Percentiles rank a stretch among this genome's conserved stretches.
Conservation (phyloP, 2,329 filamentous ascomycete genomes). For the Penicillium sp. region DNA sequence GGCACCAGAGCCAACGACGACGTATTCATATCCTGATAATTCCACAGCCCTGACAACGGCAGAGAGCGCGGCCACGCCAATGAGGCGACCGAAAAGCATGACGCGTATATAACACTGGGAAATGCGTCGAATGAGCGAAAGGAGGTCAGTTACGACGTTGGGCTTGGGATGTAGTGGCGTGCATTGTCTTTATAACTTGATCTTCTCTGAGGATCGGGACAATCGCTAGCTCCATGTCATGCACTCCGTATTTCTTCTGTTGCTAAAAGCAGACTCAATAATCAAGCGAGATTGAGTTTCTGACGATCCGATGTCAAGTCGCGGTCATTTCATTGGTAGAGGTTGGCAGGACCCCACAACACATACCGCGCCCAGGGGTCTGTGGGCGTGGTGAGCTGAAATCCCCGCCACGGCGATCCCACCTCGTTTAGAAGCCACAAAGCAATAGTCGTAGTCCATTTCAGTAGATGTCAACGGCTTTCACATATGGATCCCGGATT, state of each 20-base stretch:
- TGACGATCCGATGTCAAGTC: background rate
- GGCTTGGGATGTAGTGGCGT: background rate
- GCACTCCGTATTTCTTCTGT: background rate
- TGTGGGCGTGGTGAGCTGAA: background rate
- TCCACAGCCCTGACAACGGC: conserved; percentile 21
- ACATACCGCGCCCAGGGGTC: background rate
- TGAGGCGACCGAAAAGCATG: conserved; percentile 12
- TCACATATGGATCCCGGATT: background rate
- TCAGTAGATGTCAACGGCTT: background rate
- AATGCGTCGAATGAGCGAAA: background rate
- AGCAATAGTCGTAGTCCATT: background rate
- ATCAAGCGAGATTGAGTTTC: background rate
- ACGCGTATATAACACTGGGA: background rate
- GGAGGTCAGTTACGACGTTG: background rate
- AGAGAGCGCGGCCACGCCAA: conserved; percentile 16
- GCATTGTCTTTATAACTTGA: background rate
- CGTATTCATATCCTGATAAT: conserved; percentile 39
- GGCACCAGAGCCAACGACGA: conserved; percentile 39
- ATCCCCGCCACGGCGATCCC: background rate
- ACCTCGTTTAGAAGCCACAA: background rate
- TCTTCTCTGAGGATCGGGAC: background rate
- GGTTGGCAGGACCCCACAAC: background rate
- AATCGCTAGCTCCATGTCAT: background rate
- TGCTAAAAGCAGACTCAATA: background rate
- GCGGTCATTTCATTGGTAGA: background rate